Evolutionary conservation across 1,139 yeast species (phyloP), one percentile per base, ranked within the genome.

Genomic region (Suhomyces guaymorum): DNA sequence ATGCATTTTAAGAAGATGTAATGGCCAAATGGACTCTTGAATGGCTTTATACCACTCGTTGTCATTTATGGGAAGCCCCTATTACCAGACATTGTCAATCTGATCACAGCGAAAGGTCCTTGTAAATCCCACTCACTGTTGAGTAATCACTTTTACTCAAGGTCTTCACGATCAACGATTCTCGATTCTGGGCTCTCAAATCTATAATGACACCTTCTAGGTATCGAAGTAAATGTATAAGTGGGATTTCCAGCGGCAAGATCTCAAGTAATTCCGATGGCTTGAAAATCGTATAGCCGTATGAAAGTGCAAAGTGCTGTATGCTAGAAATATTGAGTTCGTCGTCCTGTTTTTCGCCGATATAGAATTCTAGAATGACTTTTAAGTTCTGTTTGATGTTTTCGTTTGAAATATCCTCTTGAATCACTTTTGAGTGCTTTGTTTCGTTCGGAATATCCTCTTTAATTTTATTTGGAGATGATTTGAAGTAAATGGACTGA

Each of bases 161-260:
- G 3, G 56, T 47, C 42, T 69, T 69, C 25, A 46, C 52, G 27
- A 65, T 26, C 4, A 49, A 36, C 2, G 48, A 36, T 9, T 49
- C 51, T 15, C 54, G 46, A 24, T 53, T 57, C 4, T 39, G 37
- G 7, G 48, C 32, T 22, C 59, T 60, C 14, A 59, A 32, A 2
- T 51, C 51, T 15, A 57, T 47, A 7, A 66, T 37, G 3, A 55
- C 40, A 1, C 42, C 36, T 9, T 47, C 43, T 15, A 70, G 45
- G 41, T 55, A 68, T 9, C 56, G 57, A 28, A 54, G 44, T n/a
- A 67, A 44, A 32, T 59, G 56, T 9, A 55, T 48, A 12, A 70
- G 29, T 0, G 75, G 72, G 23, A 63, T 48, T 15, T 54, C 45
- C 4, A 46, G 43, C 2, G 75, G 75, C 8, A 69, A 39, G 41